Evolutionary conservation across 805 yeast species (phyloP).

Genomic region (Starmerella bombicola): DNA sequence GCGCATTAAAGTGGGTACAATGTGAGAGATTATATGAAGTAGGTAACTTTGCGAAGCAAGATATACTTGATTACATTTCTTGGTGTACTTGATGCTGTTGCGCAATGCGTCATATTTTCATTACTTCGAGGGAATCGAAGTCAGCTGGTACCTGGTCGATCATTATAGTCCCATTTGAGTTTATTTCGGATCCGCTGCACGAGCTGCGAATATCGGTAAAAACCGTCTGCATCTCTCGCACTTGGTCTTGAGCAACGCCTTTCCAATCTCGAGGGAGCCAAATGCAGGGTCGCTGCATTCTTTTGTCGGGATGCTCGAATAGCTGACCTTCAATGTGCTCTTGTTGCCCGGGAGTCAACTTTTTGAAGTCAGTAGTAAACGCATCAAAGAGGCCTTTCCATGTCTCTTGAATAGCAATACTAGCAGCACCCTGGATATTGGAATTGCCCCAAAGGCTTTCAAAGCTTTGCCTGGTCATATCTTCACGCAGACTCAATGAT

Average conservation of each 20-base stretch:
- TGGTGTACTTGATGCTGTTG: too few relatives aligned
- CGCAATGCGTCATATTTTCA: too few relatives aligned
- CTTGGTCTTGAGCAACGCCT: conserved; percentile 31
- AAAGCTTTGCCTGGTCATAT: not conserved
- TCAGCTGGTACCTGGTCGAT: conserved; percentile 23
- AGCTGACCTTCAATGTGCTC: conserved; percentile 23
- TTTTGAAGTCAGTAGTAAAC: conserved; percentile 23
- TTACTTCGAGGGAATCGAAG: conserved; percentile 16
- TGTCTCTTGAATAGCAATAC: conserved; percentile 4
- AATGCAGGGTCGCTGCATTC: conserved; percentile 27
- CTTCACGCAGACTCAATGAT: not conserved
- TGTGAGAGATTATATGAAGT: too few relatives aligned
- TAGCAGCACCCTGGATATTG: not conserved
- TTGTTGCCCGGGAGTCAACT: conserved; percentile 22
- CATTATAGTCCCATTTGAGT: conserved; percentile 20
- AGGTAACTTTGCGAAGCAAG: too few relatives aligned
- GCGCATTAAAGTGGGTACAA: too few relatives aligned
- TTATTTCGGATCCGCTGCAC: conserved; percentile 24
- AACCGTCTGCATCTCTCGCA: conserved; percentile 21
- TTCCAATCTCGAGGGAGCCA: conserved; percentile 37
- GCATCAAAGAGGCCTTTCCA: conserved; percentile 21
- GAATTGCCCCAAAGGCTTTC: not conserved
- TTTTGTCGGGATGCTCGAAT: conserved; percentile 27
- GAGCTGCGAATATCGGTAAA: conserved; percentile 25
- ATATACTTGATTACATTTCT: too few relatives aligned